These are phyloP conservation scores for Gaultheria prostrata DNA, from an alignment of 148 eudicot species.

Conservation along the genomic window DNA sequence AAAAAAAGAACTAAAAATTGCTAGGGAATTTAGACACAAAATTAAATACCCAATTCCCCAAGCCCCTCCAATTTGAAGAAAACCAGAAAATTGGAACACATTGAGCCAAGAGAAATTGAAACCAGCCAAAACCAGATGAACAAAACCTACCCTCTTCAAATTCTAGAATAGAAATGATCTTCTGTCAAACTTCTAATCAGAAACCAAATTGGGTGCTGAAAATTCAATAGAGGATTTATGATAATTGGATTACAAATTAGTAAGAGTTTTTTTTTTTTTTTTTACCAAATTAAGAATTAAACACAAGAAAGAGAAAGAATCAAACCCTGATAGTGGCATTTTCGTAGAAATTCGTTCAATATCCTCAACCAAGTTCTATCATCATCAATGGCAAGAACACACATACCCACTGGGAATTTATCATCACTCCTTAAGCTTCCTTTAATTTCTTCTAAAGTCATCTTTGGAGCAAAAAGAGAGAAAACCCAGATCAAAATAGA, in stretches of 20 bases:
- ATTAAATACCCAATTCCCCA: too few relatives aligned
- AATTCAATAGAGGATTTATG: too few relatives aligned
- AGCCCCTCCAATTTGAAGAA: conserved; percentile 66
- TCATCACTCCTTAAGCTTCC: conserved; percentile 27
- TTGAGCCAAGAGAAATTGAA: neutral
- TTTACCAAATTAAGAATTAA: too few relatives aligned
- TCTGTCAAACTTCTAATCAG: neutral
- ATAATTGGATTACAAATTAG: too few relatives aligned
- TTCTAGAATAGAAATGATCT: neutral
- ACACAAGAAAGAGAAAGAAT: neutral
- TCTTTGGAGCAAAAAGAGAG: conserved; percentile 12
- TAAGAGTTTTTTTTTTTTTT: too few relatives aligned
- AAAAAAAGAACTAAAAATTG: too few relatives aligned
- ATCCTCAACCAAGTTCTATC: conserved; percentile 65
- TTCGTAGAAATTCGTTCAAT: conserved; percentile 54
- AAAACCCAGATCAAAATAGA: conserved; percentile 13
- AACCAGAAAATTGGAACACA: neutral
- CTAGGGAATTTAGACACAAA: too few relatives aligned
- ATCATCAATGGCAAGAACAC: conserved; percentile 90
- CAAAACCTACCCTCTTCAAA: neutral
- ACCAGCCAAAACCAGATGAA: conserved; percentile 2
- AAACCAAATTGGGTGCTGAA: too few relatives aligned
- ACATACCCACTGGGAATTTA: conserved; percentile 67
- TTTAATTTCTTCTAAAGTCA: conserved; percentile 41
- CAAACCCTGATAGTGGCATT: conserved; percentile 79